Evolutionary conservation across 2,329 filamentous ascomycete species (phyloP).

Genomic region (Ceratocystis variospora): DNA sequence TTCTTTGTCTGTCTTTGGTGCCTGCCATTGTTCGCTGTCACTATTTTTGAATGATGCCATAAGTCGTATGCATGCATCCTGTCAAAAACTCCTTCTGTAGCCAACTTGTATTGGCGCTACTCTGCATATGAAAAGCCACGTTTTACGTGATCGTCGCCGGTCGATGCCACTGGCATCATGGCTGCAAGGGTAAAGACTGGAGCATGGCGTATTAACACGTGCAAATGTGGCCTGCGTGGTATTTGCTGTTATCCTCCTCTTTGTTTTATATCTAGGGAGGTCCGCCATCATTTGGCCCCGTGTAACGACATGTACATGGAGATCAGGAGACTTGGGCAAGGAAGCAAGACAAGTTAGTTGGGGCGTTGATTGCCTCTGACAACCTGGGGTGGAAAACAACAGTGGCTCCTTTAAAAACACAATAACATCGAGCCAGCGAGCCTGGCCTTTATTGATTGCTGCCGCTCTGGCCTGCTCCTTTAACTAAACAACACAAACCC

Average conservation of each 20-base stretch:
- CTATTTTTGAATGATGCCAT: background rate
- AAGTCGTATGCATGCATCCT: background rate
- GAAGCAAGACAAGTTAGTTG: background rate
- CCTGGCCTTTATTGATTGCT: too few relatives aligned
- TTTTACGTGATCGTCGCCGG: background rate
- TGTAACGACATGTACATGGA: background rate
- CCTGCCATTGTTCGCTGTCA: background rate
- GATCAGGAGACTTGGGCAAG: background rate
- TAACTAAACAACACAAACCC: too few relatives aligned
- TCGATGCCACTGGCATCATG: background rate
- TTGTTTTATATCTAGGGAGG: too few relatives aligned
- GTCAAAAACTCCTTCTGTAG: background rate
- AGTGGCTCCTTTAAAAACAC: too few relatives aligned
- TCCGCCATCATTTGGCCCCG: background rate
- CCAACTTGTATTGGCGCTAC: background rate
- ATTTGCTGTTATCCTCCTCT: too few relatives aligned
- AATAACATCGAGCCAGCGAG: too few relatives aligned
- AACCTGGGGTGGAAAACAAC: too few relatives aligned
- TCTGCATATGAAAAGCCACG: background rate
- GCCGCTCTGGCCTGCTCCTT: too few relatives aligned
- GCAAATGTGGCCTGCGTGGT: background rate
- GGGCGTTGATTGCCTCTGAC: background rate
- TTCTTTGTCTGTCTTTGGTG: background rate
- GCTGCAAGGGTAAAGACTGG: background rate
- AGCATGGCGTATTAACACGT: background rate